Evolutionary conservation across 2,329 filamentous ascomycete species (phyloP).

Genomic region (Neonectria sp.): DNA sequence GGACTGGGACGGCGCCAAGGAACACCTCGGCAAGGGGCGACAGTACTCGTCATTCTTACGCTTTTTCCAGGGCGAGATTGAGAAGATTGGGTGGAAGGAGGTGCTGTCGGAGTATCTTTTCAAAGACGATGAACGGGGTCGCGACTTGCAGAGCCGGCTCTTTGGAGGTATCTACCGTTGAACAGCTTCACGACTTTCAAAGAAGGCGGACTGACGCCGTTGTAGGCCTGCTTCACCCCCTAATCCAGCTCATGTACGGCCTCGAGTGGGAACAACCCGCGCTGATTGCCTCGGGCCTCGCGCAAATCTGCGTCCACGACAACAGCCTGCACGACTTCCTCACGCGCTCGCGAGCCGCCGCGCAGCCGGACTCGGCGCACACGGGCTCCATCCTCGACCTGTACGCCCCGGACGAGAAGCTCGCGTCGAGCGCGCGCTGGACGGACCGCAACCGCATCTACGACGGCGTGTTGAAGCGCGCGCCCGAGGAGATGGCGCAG

Average conservation of each 20-base stretch:
- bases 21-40: constrained; percentile 72
- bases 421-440: constrained; percentile 65
- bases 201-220: constrained; percentile 1
- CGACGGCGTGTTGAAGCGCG: constrained; percentile 77
- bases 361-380: constrained; percentile 23
- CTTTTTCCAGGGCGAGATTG: constrained; percentile 84
- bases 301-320: constrained; percentile 81
- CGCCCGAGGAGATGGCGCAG: constrained; percentile 73
- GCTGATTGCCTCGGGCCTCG: constrained; percentile 84
- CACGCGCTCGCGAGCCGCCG: constrained; percentile 62
- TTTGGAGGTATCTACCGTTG: constrained; percentile 65
- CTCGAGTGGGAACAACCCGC: constrained; percentile 87
- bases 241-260: constrained; percentile 90
- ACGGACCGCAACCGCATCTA: constrained; percentile 75
- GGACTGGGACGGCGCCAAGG: constrained; percentile 68
- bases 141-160: constrained; percentile 79
- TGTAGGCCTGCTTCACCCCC: constrained; percentile 68
- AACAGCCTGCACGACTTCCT: constrained; percentile 71
- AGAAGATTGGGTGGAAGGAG: constrained; percentile 70
- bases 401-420: constrained; percentile 66
- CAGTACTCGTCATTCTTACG: constrained; percentile 81
- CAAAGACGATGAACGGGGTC: constrained; percentile 72
- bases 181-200: constrained; percentile 42
- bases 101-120: constrained; percentile 80
- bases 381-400: constrained; percentile 64